Evolutionary conservation across 306 rosid genomes (phyloP).

Genomic region (Mimosa pudica): DNA sequence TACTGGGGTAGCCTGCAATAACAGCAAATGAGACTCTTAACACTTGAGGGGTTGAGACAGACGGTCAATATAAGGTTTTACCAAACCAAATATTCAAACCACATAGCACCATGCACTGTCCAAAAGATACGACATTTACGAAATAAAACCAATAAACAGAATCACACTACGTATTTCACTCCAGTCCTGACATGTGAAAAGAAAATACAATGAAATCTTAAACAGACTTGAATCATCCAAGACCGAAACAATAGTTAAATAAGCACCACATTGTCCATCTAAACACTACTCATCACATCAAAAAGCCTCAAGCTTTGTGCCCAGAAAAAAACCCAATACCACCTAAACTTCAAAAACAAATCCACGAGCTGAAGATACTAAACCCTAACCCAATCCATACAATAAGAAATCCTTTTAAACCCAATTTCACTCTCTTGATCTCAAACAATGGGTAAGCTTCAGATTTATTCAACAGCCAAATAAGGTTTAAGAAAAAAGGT

Average conservation of each 20-base stretch:
- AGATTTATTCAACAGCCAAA: neutral
- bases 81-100: neutral
- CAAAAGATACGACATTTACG: neutral
- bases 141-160: conserved; percentile 9
- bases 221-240: neutral
- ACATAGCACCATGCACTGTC: neutral
- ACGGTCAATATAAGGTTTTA: neutral
- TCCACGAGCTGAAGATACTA: conserved; percentile 1
- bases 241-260: neutral
- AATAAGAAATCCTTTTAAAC: neutral
- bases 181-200: conserved; percentile 1
- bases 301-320: neutral
- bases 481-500: conserved; percentile 26
- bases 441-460: neutral
- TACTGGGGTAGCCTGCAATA: neutral
- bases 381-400: conserved; percentile 42
- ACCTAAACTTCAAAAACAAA: conserved; percentile 7
- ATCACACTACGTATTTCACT: neutral
- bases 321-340: neutral
- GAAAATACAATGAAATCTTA: conserved; percentile 12
- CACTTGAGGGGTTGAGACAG: neutral
- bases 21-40: conserved; percentile 22
- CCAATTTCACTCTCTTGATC: neutral
- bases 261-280: conserved; percentile 21
- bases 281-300: neutral